Evolutionary conservation across 495 filamentous ascomycete species (phyloP).

Genomic region (Glarea lozoyensis): DNA sequence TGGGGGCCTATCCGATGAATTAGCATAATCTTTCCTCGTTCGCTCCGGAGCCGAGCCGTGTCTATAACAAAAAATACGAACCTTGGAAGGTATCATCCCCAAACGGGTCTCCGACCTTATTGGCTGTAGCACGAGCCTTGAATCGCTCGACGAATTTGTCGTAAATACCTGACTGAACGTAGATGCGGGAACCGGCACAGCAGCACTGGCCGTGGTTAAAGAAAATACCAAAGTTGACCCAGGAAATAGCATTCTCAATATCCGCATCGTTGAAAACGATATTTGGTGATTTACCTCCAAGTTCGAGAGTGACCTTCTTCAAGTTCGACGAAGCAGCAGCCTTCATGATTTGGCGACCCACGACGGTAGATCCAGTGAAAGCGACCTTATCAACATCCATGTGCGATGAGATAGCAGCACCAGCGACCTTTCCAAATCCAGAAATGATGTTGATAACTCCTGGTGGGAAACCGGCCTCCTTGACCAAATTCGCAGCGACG

Average conservation of each 20-base stretch:
- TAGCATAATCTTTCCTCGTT: too few relatives aligned
- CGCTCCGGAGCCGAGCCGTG: too few relatives aligned
- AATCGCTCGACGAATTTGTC: conserved; percentile 86
- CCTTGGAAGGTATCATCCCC: conserved; percentile 83
- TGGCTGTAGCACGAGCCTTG: conserved; percentile 74
- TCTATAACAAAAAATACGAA: too few relatives aligned
- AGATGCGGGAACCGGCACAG: conserved; percentile 92
- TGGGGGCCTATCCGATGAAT: too few relatives aligned
- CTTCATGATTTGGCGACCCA: conserved; percentile 92
- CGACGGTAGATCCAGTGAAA: conserved; percentile 90
- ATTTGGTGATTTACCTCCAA: conserved; percentile 97
- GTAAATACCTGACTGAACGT: conserved; percentile 93
- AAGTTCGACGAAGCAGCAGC: conserved; percentile 89
- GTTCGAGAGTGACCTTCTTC: conserved; percentile 99
- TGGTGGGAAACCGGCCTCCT: conserved; percentile 93
- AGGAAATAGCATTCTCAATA: conserved; percentile 91
- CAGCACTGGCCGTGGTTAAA: conserved; percentile 99
- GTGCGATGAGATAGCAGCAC: conserved; percentile 85
- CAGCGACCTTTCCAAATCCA: conserved; percentile 81
- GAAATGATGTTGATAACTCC: conserved; percentile 96
- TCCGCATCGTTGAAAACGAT: conserved; percentile 95
- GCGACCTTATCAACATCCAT: conserved; percentile 99
- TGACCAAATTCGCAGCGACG: conserved; percentile 67
- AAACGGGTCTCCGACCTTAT: conserved; percentile 93
- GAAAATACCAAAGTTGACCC: conserved; percentile 99